These are phyloP conservation scores for Nymphaea colorata DNA, from an alignment of 164 flowering plant genomes.

Conservation along the genomic window DNA sequence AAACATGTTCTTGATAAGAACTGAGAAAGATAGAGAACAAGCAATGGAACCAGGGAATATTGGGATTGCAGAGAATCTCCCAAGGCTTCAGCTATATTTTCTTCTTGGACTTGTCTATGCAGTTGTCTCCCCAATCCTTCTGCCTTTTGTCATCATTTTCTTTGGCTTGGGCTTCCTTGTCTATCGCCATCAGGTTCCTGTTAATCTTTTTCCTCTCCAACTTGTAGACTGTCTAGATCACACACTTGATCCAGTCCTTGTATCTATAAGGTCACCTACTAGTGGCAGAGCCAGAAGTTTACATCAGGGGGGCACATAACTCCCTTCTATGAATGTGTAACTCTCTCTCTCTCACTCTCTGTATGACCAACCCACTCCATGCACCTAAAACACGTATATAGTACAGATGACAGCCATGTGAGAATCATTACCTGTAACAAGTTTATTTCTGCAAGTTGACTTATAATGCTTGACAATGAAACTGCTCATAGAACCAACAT, in stretches of 20 bases:
- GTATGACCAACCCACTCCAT: too few relatives aligned
- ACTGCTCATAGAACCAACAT: too few relatives aligned
- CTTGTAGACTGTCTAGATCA: neutral
- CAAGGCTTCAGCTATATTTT: slow-evolving; percentile 81
- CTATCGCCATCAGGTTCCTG: slow-evolving; percentile 91
- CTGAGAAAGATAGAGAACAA: slow-evolving; percentile 73
- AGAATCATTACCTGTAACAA: too few relatives aligned
- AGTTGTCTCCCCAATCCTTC: slow-evolving; percentile 88
- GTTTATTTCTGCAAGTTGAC: too few relatives aligned
- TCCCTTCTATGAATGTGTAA: too few relatives aligned
- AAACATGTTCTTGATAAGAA: slow-evolving; percentile 17
- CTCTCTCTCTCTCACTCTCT: too few relatives aligned
- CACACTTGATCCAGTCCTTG: too few relatives aligned
- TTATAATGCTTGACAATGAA: too few relatives aligned
- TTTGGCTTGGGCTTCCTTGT: slow-evolving; percentile 86
- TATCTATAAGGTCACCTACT: neutral
- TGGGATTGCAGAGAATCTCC: slow-evolving; percentile 59
- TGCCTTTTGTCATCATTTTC: slow-evolving; percentile 87
- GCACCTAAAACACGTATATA: too few relatives aligned
- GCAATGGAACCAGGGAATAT: slow-evolving; percentile 93
- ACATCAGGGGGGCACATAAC: too few relatives aligned
- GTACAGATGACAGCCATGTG: too few relatives aligned
- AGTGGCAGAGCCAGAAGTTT: neutral
- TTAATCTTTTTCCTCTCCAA: neutral
- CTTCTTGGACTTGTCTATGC: slow-evolving; percentile 85